Conservation (phyloP, 2,329 filamentous ascomycete genomes). For the Sarocladiaceae sp. region DNA sequence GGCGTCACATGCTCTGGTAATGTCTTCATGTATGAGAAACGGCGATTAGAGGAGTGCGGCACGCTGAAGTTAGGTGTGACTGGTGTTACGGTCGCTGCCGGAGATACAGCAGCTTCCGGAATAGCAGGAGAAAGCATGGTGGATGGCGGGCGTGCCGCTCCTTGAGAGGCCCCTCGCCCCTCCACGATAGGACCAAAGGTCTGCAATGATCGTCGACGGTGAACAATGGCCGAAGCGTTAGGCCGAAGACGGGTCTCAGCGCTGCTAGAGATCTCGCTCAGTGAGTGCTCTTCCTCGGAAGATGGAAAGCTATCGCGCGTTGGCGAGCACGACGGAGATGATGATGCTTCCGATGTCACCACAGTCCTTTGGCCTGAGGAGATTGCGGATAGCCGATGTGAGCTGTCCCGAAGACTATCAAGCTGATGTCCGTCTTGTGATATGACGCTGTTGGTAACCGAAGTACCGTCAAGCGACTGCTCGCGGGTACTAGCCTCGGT, state of each 20-base stretch:
- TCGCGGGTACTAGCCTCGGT: constrained; percentile 29
- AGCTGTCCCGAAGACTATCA: constrained; percentile 52
- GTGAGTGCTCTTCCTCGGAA: constrained; percentile 17
- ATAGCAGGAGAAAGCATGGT: constrained; percentile 14
- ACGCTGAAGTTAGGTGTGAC: constrained; percentile 51
- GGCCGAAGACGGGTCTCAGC: constrained; percentile 41
- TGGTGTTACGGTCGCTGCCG: constrained; percentile 28
- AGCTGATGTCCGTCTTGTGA: constrained; percentile 57
- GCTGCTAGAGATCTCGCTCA: constrained; percentile 18
- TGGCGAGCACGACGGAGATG: constrained; percentile 50
- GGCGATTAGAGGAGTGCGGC: constrained; percentile 40
- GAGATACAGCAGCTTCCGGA: constrained; percentile 11
- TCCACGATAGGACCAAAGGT: constrained; percentile 40
- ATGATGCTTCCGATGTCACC: constrained; percentile 55
- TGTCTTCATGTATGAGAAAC: constrained; percentile 34
- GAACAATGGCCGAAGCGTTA: constrained; percentile 47
- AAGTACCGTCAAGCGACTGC: constrained; percentile 48
- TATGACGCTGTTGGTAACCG: constrained; percentile 51
- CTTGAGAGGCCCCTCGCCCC: constrained; percentile 4
- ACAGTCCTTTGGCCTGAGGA: constrained; percentile 59
- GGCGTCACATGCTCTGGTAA: constrained; percentile 1
- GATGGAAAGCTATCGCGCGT: constrained; percentile 44
- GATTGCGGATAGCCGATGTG: constrained; percentile 53
- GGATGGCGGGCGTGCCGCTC: constrained; percentile 13
- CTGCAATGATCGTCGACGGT: constrained; percentile 49